Base-by-base conservation (phyloP, 2,329 filamentous ascomycete species). In the Calonectria crousiana region DNA sequence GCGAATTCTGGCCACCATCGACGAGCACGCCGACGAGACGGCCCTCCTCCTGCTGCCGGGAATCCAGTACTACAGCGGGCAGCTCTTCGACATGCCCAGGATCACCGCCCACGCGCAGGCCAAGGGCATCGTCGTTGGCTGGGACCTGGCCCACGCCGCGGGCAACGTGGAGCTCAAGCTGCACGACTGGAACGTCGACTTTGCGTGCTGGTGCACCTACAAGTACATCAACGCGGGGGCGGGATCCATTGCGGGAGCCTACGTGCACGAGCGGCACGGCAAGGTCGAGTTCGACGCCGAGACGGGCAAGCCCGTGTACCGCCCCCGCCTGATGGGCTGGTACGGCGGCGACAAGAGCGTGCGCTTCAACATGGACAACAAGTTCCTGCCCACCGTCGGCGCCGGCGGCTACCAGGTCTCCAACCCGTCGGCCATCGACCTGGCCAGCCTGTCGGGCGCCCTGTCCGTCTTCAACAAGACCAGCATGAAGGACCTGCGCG, bases 131-230 rank as follows among this genome's bases (percentile, higher is more conserved):
- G 84, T 92, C 1, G 92, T 97, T 6, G 95, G 95, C 32, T 98
- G 95, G 95, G 95, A 98, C 82, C 92, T 97, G 32, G 95, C 95
- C 0, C 95, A 98, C 83, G 95, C 95, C 0, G 94, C 91, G 28
- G 95, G 95, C 38, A 98, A 98, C 81, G 94, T 97, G 2, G 92
- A 94, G 51, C 85, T 98, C 23, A 85, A 88, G 72, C 88, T 98
- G 26, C 95, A 98, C 84, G 94, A 96, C 79, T 98, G 95, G 95
- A 90, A 94, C 78, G 95, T 97, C 41, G 95, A 98, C 83, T 98
- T 98, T 80, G 95, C 96, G 20, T 94, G 91, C 69, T 98, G 95
- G 95, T 98, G 95, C 85, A 96, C 93, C 23, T 98, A 98, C 89
- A 98, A 98, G 86, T 98, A 98, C 86, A 90, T 98, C 83, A 98